Evolutionary conservation across 2,329 filamentous ascomycete genomes (phyloP), one percentile per base, ranked within the genome.

Genomic region (Simplicillium sp.): DNA sequence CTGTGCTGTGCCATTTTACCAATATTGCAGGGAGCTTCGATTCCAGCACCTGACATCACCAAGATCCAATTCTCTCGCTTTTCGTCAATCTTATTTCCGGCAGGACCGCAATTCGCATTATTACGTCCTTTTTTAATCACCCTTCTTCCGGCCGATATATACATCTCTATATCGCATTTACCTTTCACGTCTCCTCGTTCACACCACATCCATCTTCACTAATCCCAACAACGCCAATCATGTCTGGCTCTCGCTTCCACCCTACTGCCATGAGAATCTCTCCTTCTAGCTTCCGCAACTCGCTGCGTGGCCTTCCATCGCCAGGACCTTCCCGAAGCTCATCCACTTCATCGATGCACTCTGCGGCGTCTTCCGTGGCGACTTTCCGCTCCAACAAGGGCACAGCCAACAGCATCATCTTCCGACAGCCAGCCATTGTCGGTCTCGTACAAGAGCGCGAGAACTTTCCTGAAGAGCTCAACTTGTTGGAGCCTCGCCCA

Each of bases 401-500:
- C 54, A 70, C 71, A 39, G 75, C 80, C 63, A 79, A 78, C 61
- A 71, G 65, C 50, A 68, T 80, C 54, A 70, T 80, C 45, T 67
- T 71, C 49, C 65, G 69, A n/a, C 74, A 75, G 49, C 71, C 73
- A 11, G 76, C 71, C 14, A 68, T 77, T 46, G 54, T 72, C n/a
- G 66, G 71, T 50, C 60, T 77, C 45, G 73, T 79, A 50, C 73
- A 75, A 51, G 76, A 80, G 59, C 69, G 67, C 47, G 62, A 59
- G 50, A 66, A 59, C 49, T 77, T 75, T 41, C 65, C 66, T 9
- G 63, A 62, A 39, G 74, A 75, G 50, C 62, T 80, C 8, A 66
- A 64, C 49, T 62, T 82, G 14, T 66, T 82, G 18, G 77, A 82
- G 58, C 77, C 77, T 2, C 62, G 77, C 34, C 77, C 77, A 11